Percentiles rank a stretch among this genome's conserved stretches.
phyloP scores from a whole-genome alignment of 768 basidiomycete species.

The Leccinum ochraceum region DNA sequence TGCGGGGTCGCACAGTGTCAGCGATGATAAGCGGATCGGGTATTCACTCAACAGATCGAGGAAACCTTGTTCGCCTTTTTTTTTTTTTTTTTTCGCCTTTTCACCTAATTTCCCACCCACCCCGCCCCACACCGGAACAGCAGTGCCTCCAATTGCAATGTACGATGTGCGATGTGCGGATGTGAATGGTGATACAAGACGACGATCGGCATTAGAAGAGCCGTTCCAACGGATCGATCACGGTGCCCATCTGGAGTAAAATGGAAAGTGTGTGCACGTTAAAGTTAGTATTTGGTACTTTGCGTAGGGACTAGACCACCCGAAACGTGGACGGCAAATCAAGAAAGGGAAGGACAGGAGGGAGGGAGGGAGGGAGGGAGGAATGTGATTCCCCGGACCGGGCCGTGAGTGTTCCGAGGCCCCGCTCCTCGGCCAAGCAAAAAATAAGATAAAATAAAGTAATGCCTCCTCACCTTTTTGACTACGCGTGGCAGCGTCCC shows the following conservation, averaged over 20 bases:
- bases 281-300: background rate
- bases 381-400: background rate
- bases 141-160: background rate
- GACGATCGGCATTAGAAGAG: constrained; percentile 28
- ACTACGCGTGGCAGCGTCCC: constrained; percentile 83
- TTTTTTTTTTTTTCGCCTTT: background rate
- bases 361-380: background rate
- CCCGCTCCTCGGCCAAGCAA: background rate
- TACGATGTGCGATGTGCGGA: background rate
- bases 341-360: background rate
- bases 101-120: background rate
- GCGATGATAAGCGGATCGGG: background rate
- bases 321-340: background rate
- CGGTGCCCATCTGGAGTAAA: constrained; percentile 58
- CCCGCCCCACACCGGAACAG: background rate
- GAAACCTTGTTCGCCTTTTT: background rate
- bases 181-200: background rate
- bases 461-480: constrained; percentile 62
- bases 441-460: background rate
- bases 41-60: background rate
- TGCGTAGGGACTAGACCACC: background rate
- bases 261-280: constrained; percentile 6
- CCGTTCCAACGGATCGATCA: constrained; percentile 71
- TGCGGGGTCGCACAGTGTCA: background rate
- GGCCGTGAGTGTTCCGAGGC: background rate